These are phyloP conservation scores for Colletotrichum phormii DNA, from an alignment of 2,329 filamentous ascomycete species.

Conservation along the genomic window DNA sequence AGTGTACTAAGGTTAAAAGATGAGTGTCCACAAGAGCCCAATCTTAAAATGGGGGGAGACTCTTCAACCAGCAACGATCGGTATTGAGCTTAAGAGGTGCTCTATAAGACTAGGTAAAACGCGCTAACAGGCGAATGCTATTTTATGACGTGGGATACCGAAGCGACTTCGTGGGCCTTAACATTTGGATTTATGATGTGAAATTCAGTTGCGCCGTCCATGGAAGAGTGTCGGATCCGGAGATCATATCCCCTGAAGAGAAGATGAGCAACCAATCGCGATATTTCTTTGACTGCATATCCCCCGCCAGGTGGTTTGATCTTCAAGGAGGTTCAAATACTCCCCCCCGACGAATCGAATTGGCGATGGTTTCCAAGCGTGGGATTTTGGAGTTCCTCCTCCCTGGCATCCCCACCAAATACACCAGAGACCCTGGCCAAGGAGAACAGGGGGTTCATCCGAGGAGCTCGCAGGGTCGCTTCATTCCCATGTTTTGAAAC, in stretches of 20 bases:
- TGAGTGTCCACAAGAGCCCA: background rate
- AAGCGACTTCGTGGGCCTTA: background rate
- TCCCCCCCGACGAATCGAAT: background rate
- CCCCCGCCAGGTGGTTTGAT: background rate
- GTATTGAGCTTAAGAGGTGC: background rate
- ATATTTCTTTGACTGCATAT: background rate
- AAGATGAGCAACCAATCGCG: background rate
- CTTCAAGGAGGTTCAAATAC: background rate
- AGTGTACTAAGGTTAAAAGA: too few relatives aligned
- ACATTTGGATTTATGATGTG: background rate
- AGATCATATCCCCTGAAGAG: background rate
- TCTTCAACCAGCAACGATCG: background rate
- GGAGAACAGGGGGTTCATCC: background rate
- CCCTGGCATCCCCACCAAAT: background rate
- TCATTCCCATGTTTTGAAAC: background rate
- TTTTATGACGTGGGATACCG: background rate
- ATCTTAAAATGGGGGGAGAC: background rate
- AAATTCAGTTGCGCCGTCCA: background rate
- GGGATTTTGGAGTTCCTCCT: background rate
- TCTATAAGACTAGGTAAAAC: background rate
- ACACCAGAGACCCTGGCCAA: background rate
- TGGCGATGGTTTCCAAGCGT: background rate
- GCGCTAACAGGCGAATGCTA: background rate
- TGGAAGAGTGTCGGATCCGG: background rate
- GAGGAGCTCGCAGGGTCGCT: background rate